Evolutionary conservation across 202 grass and related monocot genomes (phyloP), one percentile per base, ranked within the genome.

Genomic region (Alloteropsis angusta): DNA sequence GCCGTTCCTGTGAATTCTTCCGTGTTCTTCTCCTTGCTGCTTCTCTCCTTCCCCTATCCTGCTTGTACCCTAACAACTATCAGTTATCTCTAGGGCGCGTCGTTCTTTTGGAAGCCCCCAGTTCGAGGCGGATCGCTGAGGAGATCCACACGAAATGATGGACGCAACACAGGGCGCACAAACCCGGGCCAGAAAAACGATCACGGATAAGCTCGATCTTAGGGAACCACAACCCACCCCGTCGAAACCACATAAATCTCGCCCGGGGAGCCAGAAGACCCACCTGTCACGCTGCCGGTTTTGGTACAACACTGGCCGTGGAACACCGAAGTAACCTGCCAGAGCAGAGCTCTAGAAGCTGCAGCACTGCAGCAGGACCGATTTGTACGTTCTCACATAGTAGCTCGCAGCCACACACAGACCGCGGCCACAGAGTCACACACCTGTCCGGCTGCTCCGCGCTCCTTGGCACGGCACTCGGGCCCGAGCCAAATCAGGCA

Each of bases 361-460:
- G 14, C 54, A 66, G 63, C 38, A 43, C 11, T 30, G 14, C 54
- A 66, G 63, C 38, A 43, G 63, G 10, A 18, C n/a, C 10, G 62
- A 10, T 6, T 64, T 39, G 62, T 30, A n/a, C n/a, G n/a, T 30
- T 30, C 28, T 30, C 28, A n/a, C n/a, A n/a, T n/a, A 30, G 28
- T 30, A 30, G 2, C 22, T 9, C 49, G 32, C 83, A 18, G 55
- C 83, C 83, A 64, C 82, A 55, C 82, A n/a, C 14, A 4, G 13
- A 26, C 55, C n/a, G 5, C 43, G 11, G 14, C 64, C 7, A 10
- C 44, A 17, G 9, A 49, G 64, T 73, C 58, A 9, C 55, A 71
- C 76, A 76, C 28, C 38, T 84, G 76, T 64, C 53, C 21, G 30
- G 32, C 26, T 16, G 60, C 19, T 21, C 26, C 84, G 15, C 13